phyloP scores from a whole-genome alignment of 768 basidiomycete species.

The Xerocomus potaroensis region DNA sequence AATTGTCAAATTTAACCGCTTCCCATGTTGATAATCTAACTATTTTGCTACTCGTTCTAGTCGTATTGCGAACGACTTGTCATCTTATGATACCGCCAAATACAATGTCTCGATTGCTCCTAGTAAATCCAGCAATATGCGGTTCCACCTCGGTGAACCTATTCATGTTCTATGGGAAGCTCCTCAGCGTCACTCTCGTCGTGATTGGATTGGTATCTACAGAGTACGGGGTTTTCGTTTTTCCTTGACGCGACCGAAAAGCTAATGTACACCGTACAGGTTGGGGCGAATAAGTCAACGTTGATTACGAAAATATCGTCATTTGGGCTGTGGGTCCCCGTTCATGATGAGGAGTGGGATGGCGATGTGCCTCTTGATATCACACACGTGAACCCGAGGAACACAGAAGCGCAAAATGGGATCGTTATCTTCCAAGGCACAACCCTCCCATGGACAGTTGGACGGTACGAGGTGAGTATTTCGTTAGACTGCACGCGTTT shows the following conservation, averaged over 20 bases:
- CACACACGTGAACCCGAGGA: constrained; percentile 31
- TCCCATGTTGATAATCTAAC: neutral
- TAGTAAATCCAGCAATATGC: constrained; percentile 44
- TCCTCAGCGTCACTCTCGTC: constrained; percentile 78
- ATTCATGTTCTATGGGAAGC: constrained; percentile 86
- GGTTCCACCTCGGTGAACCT: constrained; percentile 89
- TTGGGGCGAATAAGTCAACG: constrained; percentile 83
- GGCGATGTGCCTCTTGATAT: constrained; percentile 69
- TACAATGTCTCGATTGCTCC: constrained; percentile 68
- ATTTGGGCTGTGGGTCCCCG: constrained; percentile 89
- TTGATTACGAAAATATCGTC: constrained; percentile 82
- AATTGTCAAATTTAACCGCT: constrained; percentile 26
- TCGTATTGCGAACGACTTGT: constrained; percentile 78
- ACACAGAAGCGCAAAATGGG: constrained; percentile 51
- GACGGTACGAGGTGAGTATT: constrained; percentile 66
- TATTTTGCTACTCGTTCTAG: constrained; percentile 36
- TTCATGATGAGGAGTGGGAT: constrained; percentile 91
- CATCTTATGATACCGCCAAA: constrained; percentile 71
- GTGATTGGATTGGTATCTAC: constrained; percentile 96
- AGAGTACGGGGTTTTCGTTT: constrained; percentile 42
- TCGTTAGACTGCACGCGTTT: neutral
- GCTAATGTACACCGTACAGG: constrained; percentile 37
- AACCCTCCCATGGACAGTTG: constrained; percentile 80
- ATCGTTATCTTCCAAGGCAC: constrained; percentile 71
- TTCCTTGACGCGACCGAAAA: neutral